Evolutionary conservation across 257 asterid species (phyloP).

Genomic region (Verbascum thapsus): DNA sequence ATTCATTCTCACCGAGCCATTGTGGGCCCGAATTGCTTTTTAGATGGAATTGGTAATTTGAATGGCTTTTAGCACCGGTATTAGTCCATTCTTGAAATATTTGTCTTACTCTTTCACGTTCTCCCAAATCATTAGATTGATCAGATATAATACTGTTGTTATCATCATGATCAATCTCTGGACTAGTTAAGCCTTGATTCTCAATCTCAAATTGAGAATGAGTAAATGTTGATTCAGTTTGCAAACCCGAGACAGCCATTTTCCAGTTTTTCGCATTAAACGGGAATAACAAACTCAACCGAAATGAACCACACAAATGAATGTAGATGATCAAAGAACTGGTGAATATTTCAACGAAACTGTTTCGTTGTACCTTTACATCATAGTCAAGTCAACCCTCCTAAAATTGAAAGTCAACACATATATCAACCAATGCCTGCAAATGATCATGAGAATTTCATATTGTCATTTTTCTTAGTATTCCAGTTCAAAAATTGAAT

Average conservation of each 20-base stretch:
- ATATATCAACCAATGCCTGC: conserved; percentile 23
- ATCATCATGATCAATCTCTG: conserved; percentile 54
- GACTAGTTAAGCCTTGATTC: conserved; percentile 41
- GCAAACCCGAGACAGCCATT: conserved; percentile 86
- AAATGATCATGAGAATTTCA: conserved; percentile 23
- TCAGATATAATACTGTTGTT: conserved; percentile 53
- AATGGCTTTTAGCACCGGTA: conserved; percentile 45
- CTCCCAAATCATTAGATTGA: conserved; percentile 73
- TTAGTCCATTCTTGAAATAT: conserved; percentile 78
- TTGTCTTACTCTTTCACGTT: conserved; percentile 78
- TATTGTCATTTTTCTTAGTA: background rate
- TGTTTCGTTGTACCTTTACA: conserved; percentile 9
- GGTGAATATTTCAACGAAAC: conserved; percentile 17
- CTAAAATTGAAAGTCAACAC: background rate
- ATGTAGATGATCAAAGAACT: conserved; percentile 24
- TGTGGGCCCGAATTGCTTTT: conserved; percentile 42
- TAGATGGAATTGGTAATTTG: conserved; percentile 33
- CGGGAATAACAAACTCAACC: conserved; percentile 25
- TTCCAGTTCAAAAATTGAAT: conserved; percentile 25
- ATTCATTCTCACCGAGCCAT: conserved; percentile 54
- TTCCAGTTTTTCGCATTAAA: background rate
- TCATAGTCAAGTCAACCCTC: conserved; percentile 20
- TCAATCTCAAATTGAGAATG: conserved; percentile 50
- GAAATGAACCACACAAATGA: conserved; percentile 27
- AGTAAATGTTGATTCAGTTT: conserved; percentile 53